A percentile compares a stretch with the other conserved stretches of the same genome.
These are phyloP conservation scores for Tuber indicum DNA, from an alignment of 495 filamentous ascomycete species.

Conservation along the genomic window DNA sequence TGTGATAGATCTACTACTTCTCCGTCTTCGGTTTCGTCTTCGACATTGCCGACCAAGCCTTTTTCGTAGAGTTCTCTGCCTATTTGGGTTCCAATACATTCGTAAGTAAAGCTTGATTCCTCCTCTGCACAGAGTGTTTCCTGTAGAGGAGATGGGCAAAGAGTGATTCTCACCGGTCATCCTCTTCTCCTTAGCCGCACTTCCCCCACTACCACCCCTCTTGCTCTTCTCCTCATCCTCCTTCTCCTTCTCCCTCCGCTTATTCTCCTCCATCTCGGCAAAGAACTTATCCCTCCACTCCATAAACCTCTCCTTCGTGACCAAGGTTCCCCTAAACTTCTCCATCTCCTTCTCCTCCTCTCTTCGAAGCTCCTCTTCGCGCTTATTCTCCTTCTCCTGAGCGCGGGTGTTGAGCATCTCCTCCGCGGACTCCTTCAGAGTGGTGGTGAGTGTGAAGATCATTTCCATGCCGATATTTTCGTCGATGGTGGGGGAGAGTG, in stretches of 20 bases:
- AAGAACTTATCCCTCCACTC: slow-evolving; percentile 74
- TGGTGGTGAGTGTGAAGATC: slow-evolving; percentile 83
- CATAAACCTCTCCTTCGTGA: slow-evolving; percentile 75
- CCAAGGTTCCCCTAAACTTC: slow-evolving; percentile 88
- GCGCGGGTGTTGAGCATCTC: slow-evolving; percentile 62
- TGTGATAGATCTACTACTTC: slow-evolving; percentile 37
- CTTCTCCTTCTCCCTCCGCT: slow-evolving; percentile 26
- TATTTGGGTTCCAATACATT: neutral
- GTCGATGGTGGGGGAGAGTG: slow-evolving; percentile 62
- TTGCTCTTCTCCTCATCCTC: slow-evolving; percentile 31
- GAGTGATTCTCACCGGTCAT: slow-evolving; percentile 32
- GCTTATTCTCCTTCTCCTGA: slow-evolving; percentile 54
- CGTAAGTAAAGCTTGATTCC: neutral
- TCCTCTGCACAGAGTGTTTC: neutral
- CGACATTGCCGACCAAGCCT: slow-evolving; percentile 36
- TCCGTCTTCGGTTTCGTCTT: slow-evolving; percentile 28
- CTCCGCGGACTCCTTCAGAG: slow-evolving; percentile 83
- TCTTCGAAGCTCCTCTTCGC: slow-evolving; percentile 60
- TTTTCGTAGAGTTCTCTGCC: slow-evolving; percentile 40
- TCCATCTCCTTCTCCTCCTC: slow-evolving; percentile 87
- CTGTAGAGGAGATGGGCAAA: neutral
- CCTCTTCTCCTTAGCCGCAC: slow-evolving; percentile 44
- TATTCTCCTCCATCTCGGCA: slow-evolving; percentile 61
- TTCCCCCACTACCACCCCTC: slow-evolving; percentile 20
- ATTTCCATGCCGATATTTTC: slow-evolving; percentile 98